phyloP scores from a whole-genome alignment of 1,139 yeast species.

The Candida mesenterica region DNA sequence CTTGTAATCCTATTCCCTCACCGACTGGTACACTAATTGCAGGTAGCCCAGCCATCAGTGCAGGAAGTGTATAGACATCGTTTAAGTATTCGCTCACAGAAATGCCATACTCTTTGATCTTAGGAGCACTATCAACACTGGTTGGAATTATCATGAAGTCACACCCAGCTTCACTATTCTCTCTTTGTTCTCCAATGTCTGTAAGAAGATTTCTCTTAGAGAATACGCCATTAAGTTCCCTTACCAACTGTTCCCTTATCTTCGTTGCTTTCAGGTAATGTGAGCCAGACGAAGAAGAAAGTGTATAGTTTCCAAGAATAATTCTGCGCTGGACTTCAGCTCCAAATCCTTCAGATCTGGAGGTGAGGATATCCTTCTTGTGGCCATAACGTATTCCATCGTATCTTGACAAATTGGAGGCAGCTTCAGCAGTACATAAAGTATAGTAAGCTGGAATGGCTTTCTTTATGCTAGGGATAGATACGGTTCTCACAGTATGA shows the following conservation, averaged over 20 bases:
- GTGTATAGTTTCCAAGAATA: conserved; percentile 78
- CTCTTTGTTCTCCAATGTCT: background rate
- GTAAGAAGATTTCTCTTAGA: conserved; percentile 14
- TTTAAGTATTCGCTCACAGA: conserved; percentile 68
- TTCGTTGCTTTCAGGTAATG: conserved; percentile 77
- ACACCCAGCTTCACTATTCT: conserved; percentile 34
- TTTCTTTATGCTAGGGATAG: conserved; percentile 64
- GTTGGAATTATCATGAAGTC: conserved; percentile 80
- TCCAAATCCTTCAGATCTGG: conserved; percentile 71
- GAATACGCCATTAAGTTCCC: conserved; percentile 68
- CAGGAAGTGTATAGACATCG: conserved; percentile 86
- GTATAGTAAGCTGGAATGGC: conserved; percentile 86
- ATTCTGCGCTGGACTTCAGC: conserved; percentile 80
- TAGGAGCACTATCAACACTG: conserved; percentile 58
- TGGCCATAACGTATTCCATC: conserved; percentile 89
- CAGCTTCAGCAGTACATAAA: conserved; percentile 88
- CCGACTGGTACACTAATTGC: conserved; percentile 68
- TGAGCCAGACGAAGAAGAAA: conserved; percentile 74
- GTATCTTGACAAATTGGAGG: conserved; percentile 83
- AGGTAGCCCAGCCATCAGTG: conserved; percentile 90
- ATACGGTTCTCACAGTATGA: conserved; percentile 58
- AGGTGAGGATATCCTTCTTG: conserved; percentile 40
- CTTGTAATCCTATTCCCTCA: conserved; percentile 58
- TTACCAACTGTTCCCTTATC: conserved; percentile 56
- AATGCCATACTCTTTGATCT: conserved; percentile 46